Evolutionary conservation across 768 basidiomycete species (phyloP).

Genomic region (Sarcodon sp.): DNA sequence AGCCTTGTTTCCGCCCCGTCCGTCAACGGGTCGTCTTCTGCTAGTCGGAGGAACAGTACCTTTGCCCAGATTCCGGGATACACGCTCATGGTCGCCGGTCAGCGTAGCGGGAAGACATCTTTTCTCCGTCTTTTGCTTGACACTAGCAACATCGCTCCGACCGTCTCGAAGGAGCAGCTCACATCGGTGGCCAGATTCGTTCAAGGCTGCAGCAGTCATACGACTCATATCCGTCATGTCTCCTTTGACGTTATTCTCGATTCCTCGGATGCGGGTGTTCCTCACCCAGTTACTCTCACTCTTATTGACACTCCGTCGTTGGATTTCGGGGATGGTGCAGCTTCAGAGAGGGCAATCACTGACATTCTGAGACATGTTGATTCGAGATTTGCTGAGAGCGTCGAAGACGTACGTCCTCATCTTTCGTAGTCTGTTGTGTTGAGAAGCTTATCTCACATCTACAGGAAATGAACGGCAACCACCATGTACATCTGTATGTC

Average conservation of each 20-base stretch:
- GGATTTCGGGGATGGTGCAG: constrained; percentile 55
- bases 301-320: constrained; percentile 78
- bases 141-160: constrained; percentile 54
- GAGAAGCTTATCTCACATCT: constrained; percentile 9
- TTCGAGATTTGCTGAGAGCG: constrained; percentile 54
- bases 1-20: constrained; percentile 14
- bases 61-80: constrained; percentile 29
- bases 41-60: constrained; percentile 8
- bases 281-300: constrained; percentile 44
- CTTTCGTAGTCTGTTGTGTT: constrained; percentile 9
- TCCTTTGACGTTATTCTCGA: constrained; percentile 62
- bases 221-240: constrained; percentile 56
- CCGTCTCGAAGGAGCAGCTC: constrained; percentile 62
- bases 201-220: constrained; percentile 60
- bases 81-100: constrained; percentile 75
- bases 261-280: constrained; percentile 29
- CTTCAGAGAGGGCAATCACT: constrained; percentile 47
- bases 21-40: constrained; percentile 11
- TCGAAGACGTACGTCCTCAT: constrained; percentile 57
- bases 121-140: constrained; percentile 80
- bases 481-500: constrained; percentile 71
- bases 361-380: constrained; percentile 69
- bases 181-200: constrained; percentile 74
- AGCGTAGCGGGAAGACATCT: constrained; percentile 76
- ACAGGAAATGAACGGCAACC: constrained; percentile 69